phyloP scores from a whole-genome alignment of 2,329 filamentous ascomycete species.

The Neurospora sp. region DNA sequence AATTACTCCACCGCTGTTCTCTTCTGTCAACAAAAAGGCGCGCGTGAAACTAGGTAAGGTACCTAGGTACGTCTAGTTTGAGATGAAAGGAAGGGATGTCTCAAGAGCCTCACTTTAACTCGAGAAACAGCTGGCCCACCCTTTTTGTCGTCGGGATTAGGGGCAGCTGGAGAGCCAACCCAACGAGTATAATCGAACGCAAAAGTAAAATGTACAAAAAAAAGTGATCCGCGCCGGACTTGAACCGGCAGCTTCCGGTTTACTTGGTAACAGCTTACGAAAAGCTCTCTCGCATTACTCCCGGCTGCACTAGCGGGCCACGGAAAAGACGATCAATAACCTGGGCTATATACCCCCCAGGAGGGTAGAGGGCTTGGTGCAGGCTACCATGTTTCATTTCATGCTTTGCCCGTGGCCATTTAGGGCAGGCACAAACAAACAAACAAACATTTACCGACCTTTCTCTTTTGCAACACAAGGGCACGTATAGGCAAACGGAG shows the following conservation, averaged over 20 bases:
- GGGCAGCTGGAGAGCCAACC: too few relatives aligned
- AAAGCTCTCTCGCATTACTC: neutral
- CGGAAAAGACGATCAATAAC: neutral
- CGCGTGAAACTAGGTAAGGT: too few relatives aligned
- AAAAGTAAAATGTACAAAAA: too few relatives aligned
- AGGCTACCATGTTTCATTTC: too few relatives aligned
- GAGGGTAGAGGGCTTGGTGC: too few relatives aligned
- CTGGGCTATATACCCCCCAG: neutral
- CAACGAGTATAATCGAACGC: too few relatives aligned
- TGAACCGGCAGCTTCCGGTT: neutral
- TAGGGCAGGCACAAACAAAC: neutral
- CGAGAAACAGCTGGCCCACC: neutral
- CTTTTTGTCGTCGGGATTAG: neutral
- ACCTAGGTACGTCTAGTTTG: too few relatives aligned
- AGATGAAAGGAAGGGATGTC: too few relatives aligned
- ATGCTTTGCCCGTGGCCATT: too few relatives aligned
- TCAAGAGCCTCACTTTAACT: too few relatives aligned
- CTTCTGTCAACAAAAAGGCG: too few relatives aligned
- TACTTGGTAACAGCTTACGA: neutral
- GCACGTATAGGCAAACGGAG: neutral
- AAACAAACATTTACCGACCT: neutral
- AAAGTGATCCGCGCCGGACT: neutral
- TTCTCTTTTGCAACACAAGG: neutral
- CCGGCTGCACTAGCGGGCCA: neutral
- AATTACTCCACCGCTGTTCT: too few relatives aligned